Conservation (phyloP, 1,284 basidiomycete genomes). For the Cryptococcus sp. region DNA sequence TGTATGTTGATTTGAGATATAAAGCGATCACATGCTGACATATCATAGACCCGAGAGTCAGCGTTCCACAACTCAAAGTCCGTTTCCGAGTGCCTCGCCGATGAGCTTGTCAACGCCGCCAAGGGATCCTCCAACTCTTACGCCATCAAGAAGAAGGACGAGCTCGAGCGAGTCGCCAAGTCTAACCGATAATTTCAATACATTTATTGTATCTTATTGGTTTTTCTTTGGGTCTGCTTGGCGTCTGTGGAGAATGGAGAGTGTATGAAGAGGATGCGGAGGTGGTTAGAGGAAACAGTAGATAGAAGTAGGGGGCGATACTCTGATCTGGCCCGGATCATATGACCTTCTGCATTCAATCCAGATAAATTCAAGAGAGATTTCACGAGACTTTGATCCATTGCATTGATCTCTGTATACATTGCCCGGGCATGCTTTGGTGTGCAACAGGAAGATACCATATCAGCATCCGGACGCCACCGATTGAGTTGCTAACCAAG, state of each 20-base stretch:
- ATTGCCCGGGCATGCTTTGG: too few species aligned
- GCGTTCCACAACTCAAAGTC: slow-evolving; percentile 99
- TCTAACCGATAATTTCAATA: slow-evolving; percentile 81
- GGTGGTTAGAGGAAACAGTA: background rate
- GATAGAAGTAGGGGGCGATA: slow-evolving; percentile 5
- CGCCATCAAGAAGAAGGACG: slow-evolving; percentile 74
- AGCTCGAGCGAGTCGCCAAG: slow-evolving; percentile 98
- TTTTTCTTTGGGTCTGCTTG: slow-evolving; percentile 3
- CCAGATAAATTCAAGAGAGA: background rate
- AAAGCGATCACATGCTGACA: background rate
- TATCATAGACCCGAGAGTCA: slow-evolving; percentile 83
- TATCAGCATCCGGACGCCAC: too few species aligned
- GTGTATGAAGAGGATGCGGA: background rate
- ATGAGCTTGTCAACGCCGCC: slow-evolving; percentile 99
- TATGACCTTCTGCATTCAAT: slow-evolving; percentile 8
- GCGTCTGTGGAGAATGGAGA: background rate
- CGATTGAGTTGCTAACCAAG: too few species aligned
- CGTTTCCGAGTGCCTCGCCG: slow-evolving; percentile 96
- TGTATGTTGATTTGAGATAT: slow-evolving; percentile 54
- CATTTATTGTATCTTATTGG: slow-evolving; percentile 5
- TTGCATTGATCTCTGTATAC: too few species aligned
- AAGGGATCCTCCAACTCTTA: slow-evolving; percentile 99
- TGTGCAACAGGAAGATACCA: too few species aligned
- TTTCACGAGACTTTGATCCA: too few species aligned
- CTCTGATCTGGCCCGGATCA: slow-evolving; percentile 6